Conservation (phyloP, 331 rosid genomes). For the Spiraea crenata region DNA sequence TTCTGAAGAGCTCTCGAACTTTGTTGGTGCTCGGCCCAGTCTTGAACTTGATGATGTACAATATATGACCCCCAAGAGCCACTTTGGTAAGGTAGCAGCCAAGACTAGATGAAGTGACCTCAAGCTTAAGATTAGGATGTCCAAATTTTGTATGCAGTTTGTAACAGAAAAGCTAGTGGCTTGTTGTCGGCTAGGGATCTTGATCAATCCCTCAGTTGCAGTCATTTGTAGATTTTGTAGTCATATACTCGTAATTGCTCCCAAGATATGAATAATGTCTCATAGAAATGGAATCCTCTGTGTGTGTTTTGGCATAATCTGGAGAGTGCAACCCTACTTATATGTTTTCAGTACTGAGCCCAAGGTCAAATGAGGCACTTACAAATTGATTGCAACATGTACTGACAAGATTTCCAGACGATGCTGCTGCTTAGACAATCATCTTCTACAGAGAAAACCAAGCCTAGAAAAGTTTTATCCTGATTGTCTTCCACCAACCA, state of each 20-base stretch:
- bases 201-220: no score
- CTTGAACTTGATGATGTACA: slow-evolving; percentile 48
- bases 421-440: no score
- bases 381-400: no score
- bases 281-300: neutral
- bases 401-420: no score
- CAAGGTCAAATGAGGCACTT: no score
- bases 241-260: neutral
- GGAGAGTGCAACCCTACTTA: no score
- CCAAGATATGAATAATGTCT: neutral
- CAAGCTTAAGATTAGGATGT: neutral
- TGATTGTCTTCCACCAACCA: no score
- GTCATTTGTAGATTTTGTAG: neutral
- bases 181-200: neutral
- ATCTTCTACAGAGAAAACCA: no score
- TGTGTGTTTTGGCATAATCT: no score
- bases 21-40: slow-evolving; percentile 32
- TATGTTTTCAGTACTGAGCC: no score
- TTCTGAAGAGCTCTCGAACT: slow-evolving; percentile 26
- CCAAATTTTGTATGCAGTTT: neutral
- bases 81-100: slow-evolving; percentile 43
- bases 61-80: slow-evolving; percentile 75
- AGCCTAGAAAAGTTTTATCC: no score
- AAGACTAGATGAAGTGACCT: slow-evolving; percentile 13
- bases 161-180: neutral